A percentile compares a stretch with the other conserved stretches of the same genome.
phyloP scores from a whole-genome alignment of 371 early-diverging fungal species.

The Parasitella parasitica region DNA sequence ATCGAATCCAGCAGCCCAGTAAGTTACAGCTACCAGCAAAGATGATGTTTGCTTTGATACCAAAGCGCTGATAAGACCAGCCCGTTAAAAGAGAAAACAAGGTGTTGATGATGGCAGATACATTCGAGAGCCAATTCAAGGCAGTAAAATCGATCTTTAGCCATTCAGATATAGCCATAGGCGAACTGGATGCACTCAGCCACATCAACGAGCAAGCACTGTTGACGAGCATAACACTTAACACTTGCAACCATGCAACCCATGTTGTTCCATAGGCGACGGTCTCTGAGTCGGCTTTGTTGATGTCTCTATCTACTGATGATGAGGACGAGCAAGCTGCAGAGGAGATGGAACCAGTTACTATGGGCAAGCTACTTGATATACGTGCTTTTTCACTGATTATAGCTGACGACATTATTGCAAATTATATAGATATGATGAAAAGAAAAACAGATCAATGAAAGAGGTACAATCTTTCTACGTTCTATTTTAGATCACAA shows the following conservation, averaged over 20 bases:
- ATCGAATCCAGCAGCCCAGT: constrained; percentile 25
- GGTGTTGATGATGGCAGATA: constrained; percentile 31
- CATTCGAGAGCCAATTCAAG: constrained; percentile 42
- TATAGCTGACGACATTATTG: not conserved
- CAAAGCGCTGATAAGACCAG: constrained; percentile 39
- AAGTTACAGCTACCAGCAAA: constrained; percentile 13
- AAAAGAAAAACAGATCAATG: not conserved
- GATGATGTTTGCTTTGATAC: constrained; percentile 33
- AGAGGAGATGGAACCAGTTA: not conserved
- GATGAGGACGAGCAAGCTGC: not conserved
- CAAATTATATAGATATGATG: not conserved
- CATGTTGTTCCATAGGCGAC: constrained; percentile 19
- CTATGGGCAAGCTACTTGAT: not conserved
- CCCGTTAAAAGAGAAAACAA: constrained; percentile 28
- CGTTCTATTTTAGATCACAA: not conserved
- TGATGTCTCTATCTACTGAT: not conserved
- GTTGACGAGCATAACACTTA: constrained; percentile 22
- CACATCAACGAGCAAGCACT: constrained; percentile 33
- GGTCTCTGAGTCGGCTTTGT: no score
- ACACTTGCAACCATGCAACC: constrained; percentile 18
- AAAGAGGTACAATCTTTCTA: no score
- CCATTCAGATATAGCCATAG: constrained; percentile 26
- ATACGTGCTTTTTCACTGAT: not conserved
- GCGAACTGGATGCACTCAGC: constrained; percentile 32
- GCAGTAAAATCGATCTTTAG: constrained; percentile 23